Evolutionary conservation across 257 asterid genomes (phyloP).

Genomic region (Jaltomata sinuosa): DNA sequence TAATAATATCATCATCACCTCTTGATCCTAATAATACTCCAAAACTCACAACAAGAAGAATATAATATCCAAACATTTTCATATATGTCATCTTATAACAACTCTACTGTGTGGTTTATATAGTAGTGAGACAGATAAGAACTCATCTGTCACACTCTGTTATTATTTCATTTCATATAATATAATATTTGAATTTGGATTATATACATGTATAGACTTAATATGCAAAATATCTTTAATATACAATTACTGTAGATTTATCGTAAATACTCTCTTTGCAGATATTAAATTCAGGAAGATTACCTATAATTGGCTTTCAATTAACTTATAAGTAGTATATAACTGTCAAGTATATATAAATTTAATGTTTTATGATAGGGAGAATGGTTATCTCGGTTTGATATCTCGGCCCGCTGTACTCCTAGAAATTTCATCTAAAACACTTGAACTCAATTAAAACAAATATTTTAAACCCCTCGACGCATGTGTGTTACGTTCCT

Average conservation of each 20-base stretch:
- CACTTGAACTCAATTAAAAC: too few relatives aligned
- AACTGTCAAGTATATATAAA: neutral
- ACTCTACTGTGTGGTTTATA: neutral
- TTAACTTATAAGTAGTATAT: too few relatives aligned
- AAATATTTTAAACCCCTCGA: too few relatives aligned
- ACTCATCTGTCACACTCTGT: slow-evolving; percentile 1
- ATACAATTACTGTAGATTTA: neutral
- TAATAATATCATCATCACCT: neutral
- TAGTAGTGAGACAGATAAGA: slow-evolving; percentile 12
- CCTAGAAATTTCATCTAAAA: too few relatives aligned
- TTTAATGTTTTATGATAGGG: neutral
- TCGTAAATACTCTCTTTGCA: neutral
- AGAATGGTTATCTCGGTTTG: too few relatives aligned
- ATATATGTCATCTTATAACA: neutral
- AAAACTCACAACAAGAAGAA: neutral
- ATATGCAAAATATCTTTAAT: too few relatives aligned
- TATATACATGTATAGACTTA: neutral
- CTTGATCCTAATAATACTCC: neutral
- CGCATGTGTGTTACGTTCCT: too few relatives aligned
- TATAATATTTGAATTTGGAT: neutral
- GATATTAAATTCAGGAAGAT: neutral
- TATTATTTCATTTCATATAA: neutral
- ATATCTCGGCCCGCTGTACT: too few relatives aligned
- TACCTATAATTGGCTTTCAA: neutral
- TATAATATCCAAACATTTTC: neutral